Evolutionary conservation across 2,329 filamentous ascomycete genomes (phyloP).

Genomic region (Verticillium albo-atrum): DNA sequence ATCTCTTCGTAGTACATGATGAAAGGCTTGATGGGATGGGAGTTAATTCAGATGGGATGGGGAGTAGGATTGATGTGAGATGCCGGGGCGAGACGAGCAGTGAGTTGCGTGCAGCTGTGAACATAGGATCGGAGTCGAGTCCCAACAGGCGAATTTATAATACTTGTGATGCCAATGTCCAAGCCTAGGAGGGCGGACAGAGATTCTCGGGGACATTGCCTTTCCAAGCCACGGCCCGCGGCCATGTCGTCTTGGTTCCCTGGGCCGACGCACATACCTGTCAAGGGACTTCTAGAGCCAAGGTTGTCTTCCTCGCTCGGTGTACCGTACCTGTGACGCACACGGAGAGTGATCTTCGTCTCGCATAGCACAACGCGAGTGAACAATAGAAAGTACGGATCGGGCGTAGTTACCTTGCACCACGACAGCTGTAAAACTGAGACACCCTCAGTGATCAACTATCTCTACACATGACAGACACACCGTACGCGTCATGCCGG

Average conservation of each 20-base stretch:
- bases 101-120: neutral
- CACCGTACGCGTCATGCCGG: neutral
- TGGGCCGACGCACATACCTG: neutral
- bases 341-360: neutral
- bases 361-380: neutral
- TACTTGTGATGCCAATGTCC: neutral
- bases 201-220: neutral
- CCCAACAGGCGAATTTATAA: neutral
- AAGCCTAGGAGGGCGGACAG: neutral
- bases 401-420: neutral
- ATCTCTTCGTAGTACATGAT: neutral
- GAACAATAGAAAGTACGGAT: neutral
- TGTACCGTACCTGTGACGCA: neutral
- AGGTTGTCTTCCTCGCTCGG: neutral
- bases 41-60: neutral
- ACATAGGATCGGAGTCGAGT: neutral
- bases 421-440: neutral
- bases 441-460: neutral
- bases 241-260: neutral
- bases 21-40: neutral
- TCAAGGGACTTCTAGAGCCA: neutral
- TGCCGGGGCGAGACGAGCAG: neutral
- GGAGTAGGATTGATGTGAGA: neutral
- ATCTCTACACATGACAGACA: neutral
- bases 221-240: neutral